These are phyloP conservation scores for Komagataella pseudopastoris DNA, from an alignment of 805 yeast species.

Conservation along the genomic window DNA sequence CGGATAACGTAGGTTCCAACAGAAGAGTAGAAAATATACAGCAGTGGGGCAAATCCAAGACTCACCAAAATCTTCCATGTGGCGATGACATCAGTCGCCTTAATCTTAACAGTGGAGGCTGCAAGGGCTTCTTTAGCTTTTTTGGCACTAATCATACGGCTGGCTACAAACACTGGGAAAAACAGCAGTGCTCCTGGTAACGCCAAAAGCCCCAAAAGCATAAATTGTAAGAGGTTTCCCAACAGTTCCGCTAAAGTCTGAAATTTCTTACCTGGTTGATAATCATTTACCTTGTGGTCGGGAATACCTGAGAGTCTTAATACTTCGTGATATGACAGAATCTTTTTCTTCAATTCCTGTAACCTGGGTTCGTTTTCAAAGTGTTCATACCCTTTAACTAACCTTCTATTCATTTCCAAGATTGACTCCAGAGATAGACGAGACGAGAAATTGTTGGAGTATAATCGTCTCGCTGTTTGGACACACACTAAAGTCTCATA, in stretches of 20 bases:
- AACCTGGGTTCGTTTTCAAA: conserved; percentile 61
- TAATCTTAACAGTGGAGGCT: conserved; percentile 77
- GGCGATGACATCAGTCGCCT: conserved; percentile 89
- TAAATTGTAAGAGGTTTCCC: conserved; percentile 26
- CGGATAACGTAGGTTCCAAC: conserved; percentile 30
- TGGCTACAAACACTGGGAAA: conserved; percentile 74
- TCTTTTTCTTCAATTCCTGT: conserved; percentile 43
- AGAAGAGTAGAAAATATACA: conserved; percentile 70
- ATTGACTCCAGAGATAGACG: conserved; percentile 69
- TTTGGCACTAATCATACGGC: conserved; percentile 57
- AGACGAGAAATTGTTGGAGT: conserved; percentile 60
- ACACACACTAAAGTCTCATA: conserved; percentile 81
- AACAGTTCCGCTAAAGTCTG: conserved; percentile 12
- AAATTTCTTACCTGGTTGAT: conserved; percentile 10
- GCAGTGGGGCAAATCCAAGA: conserved; percentile 77
- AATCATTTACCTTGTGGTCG: conserved; percentile 45
- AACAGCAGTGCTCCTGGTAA: conserved; percentile 84
- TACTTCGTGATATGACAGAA: conserved; percentile 54
- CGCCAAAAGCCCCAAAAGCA: conserved; percentile 46
- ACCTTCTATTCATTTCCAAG: conserved; percentile 82
- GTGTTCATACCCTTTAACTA: conserved; percentile 69
- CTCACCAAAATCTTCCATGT: conserved; percentile 93
- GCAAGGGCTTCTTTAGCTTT: conserved; percentile 76
- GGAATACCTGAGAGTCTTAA: conserved; percentile 36
- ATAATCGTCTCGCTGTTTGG: conserved; percentile 85